Evolutionary conservation across 202 grass and related monocot species (phyloP), one percentile per base, ranked within the genome.

Genomic region (Zoysia matrella): DNA sequence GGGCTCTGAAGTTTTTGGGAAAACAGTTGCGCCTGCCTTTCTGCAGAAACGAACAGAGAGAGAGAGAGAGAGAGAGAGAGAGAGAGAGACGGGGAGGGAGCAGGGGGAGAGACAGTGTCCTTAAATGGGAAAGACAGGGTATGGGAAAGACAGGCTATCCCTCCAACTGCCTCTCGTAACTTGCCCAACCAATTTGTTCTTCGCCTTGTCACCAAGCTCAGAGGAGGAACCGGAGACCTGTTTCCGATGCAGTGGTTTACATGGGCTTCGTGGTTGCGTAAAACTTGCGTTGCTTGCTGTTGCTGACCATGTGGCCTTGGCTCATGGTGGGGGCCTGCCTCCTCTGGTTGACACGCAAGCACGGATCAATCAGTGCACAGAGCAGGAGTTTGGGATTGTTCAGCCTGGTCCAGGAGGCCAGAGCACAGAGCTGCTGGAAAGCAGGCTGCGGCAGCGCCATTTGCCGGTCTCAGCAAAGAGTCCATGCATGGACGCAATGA

Each of bases 121-220:
- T n/a, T n/a, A n/a, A n/a, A n/a, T n/a, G 69, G 50, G 64, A 51
- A 78, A 72, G 90, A 46, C 77, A 75, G 90, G 73, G 84, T 67
- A 89, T 89, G 81, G 87, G 84, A 89, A 87, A 82, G 87, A 72
- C 74, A 82, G 56, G 62, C 74, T 84, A 87, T 85, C 81, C 68
- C 73, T 82, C 83, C 64, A 87, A 87, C 81, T 85, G 87, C 82
- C 77, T 78, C 76, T 78, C 84, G 72, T 84, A 82, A 89, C 87
- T 89, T 92, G 84, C 62, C 90, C 87, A 81, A 79, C 81, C 72
- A 81, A 87, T 89, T 87, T 84, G 73, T 82, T 87, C 84, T 72
- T 52, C 52, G 73, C 81, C 90, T 80, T 84, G 89, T 88, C 89
- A 85, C 78, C 74, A 85, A 82, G 82, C 85, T 73, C 71, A 79